Base-by-base conservation (phyloP, 768 basidiomycete genomes). In the Asterophora lycoperdoides region DNA sequence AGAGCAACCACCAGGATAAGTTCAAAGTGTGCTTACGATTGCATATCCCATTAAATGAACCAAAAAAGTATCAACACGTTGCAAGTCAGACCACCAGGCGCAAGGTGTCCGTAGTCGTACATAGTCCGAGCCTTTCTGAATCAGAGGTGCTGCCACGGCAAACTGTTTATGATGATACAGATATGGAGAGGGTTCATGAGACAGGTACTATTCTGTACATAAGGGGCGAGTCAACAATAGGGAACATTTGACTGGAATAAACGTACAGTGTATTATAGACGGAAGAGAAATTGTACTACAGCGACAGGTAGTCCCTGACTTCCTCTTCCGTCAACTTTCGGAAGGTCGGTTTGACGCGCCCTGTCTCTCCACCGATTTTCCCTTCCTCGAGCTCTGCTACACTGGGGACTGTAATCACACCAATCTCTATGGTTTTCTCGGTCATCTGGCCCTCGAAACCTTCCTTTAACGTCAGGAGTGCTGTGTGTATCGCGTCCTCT, bases 391-490 rank as follows among this genome's bases (percentile, higher is more conserved):
- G 73, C 49, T 85, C 83, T 53, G 75, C 72, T 49, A 78, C 63
- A 10, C 86, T 88, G 7, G 93, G 91, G 13, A 94, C 88, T 42
- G 93, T 95, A 55, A 98, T 81, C 34, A 99, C 84, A 29, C 96
- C 96, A 44, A 99, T 92, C 72, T 99, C 96, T 62, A 99, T 96
- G 39, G 96, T 99, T 75, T 96, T 94, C 72, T 97, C 96, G 23
- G 95, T 97, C 95, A 99, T 97, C 64, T 97, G 91, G n/a, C 96
- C 96, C 69, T 99, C 96, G 60, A 98, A 99, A 3, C 96, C 94
- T 71, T 98, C 96, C 71, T 99, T 98, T 56, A 98, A 75, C 30
- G 96, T 99, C 56, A 99, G 71, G 23, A 99, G 81, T 29, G 96
- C 96, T 10, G 96, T 99, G 69, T 99, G 96, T 56, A 98, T 98